Base-by-base conservation (phyloP, 306 rosid genomes). In the Vigna mungo region DNA sequence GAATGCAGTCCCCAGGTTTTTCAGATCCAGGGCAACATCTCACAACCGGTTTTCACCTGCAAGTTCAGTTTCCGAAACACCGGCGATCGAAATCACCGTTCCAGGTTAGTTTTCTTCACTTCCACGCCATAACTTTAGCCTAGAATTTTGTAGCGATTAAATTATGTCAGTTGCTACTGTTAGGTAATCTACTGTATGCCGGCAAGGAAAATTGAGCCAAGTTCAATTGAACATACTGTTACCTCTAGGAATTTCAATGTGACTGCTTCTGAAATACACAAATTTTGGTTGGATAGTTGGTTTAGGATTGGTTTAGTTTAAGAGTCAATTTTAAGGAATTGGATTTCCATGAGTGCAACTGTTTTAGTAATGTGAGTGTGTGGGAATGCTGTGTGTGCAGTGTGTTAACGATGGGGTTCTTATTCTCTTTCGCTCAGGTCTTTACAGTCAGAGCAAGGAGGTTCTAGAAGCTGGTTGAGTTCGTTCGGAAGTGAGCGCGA, bases 1-100 rank as follows among this genome's bases (percentile, higher is more conserved):
- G 96, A 90, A 43, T 90, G 96, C 18, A 90, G 96, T 25, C 96
- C 96, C 0, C 96, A 90, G 23, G 92, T 90, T 66, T 88, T 90
- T 37, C 92, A 83, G 88, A 88, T 90, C 76, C 92, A 88, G 81
- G 91, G 91, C 59, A 85, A 86, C 60, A 88, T 88, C 55, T 64
- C 90, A 8, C 96, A 90, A 41, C 96, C 96, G 0, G 96, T 90
- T 11, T 90, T 90, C 81, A 81, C 96, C 44, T 90, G 96, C 89
- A 88, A 88, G 53, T 90, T 90, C 78, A 85, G 92, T 78, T 90
- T 88, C 78, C 77, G 96, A 78, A 86, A 75, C 77, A 80, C 75
- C 84, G 84, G 81, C 56, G 96, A 90, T 73, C 87, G 96, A 13
- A 83, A 82, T 70, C 95, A 85, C 7, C 88, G 87, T 64, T 85